Percentiles rank a stretch among this genome's conserved stretches.
phyloP scores from a whole-genome alignment of 164 flowering plant species.

The Vitis rotundifolia region DNA sequence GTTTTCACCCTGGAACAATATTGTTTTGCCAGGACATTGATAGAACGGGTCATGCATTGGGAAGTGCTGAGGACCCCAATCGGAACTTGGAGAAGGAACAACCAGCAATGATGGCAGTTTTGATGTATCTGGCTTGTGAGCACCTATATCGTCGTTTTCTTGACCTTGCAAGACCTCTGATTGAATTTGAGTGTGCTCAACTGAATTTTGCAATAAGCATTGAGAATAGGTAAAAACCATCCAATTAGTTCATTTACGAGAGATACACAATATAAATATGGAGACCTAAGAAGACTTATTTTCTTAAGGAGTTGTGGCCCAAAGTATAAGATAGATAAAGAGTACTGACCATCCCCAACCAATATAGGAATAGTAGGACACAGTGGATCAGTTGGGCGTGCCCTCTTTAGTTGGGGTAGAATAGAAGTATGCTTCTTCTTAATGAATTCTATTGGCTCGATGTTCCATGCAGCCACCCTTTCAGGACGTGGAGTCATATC shows the following conservation, averaged over 20 bases:
- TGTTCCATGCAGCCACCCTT: conserved; percentile 59
- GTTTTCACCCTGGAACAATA: conserved; percentile 9
- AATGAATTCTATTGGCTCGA: conserved; percentile 28
- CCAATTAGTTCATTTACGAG: neutral
- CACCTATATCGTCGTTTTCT: conserved; percentile 25
- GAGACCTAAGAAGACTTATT: too few species aligned
- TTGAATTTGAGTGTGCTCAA: conserved; percentile 15
- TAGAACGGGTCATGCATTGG: conserved; percentile 13
- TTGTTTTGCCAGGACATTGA: neutral
- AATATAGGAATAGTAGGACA: conserved; percentile 18
- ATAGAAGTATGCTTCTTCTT: conserved; percentile 10
- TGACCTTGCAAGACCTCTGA: conserved; percentile 64
- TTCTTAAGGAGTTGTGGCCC: too few species aligned
- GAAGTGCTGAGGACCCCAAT: conserved; percentile 8
- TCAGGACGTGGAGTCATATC: conserved; percentile 27
- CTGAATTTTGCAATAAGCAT: conserved; percentile 21
- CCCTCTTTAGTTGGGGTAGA: conserved; percentile 29
- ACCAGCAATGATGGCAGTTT: conserved; percentile 2
- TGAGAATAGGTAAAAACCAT: neutral
- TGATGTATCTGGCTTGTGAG: conserved; percentile 10
- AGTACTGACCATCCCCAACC: conserved; percentile 34
- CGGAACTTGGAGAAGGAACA: conserved; percentile 13
- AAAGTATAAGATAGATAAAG: neutral
- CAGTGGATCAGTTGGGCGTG: conserved; percentile 12
- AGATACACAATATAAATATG: too few species aligned